A percentile compares a stretch with the other conserved stretches of the same genome.
phyloP scores from a whole-genome alignment of 2,329 filamentous ascomycete species.

The Myriosclerotinia duriaeana region DNA sequence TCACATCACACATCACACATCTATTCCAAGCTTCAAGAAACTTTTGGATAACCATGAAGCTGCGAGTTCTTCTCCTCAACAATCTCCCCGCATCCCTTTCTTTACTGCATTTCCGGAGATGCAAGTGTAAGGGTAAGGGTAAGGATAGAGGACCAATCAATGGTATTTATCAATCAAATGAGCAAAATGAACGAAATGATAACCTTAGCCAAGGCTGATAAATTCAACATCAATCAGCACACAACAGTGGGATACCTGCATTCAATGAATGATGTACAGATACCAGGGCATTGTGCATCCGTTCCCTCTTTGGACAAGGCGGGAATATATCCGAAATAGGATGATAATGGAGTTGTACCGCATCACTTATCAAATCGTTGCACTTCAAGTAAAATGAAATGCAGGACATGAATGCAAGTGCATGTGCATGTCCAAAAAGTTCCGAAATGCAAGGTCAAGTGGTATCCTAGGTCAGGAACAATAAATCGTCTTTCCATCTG shows the following conservation, averaged over 20 bases:
- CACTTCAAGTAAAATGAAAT: background rate
- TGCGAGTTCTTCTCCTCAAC: background rate
- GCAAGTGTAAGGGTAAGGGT: background rate
- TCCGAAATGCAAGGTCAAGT: slow-evolving; percentile 9
- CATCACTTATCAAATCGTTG: background rate
- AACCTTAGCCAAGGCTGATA: slow-evolving; percentile 8
- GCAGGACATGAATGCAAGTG: slow-evolving; percentile 3
- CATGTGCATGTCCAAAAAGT: background rate
- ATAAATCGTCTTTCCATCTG: background rate
- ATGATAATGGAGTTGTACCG: slow-evolving; percentile 2
- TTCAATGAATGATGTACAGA: slow-evolving; percentile 3
- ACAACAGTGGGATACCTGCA: slow-evolving; percentile 8
- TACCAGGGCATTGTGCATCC: background rate
- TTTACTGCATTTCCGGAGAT: background rate
- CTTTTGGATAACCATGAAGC: background rate
- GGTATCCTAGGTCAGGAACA: background rate
- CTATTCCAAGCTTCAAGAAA: background rate
- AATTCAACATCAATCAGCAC: background rate
- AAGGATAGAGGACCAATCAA: background rate
- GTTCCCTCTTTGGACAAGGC: slow-evolving; percentile 6
- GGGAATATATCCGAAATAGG: slow-evolving; percentile 3
- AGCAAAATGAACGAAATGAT: background rate
- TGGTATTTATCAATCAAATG: background rate
- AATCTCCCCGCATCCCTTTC: background rate
- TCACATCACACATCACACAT: background rate